Evolutionary conservation across 495 filamentous ascomycete genomes (phyloP).

Genomic region (Schizothecium vesticola): DNA sequence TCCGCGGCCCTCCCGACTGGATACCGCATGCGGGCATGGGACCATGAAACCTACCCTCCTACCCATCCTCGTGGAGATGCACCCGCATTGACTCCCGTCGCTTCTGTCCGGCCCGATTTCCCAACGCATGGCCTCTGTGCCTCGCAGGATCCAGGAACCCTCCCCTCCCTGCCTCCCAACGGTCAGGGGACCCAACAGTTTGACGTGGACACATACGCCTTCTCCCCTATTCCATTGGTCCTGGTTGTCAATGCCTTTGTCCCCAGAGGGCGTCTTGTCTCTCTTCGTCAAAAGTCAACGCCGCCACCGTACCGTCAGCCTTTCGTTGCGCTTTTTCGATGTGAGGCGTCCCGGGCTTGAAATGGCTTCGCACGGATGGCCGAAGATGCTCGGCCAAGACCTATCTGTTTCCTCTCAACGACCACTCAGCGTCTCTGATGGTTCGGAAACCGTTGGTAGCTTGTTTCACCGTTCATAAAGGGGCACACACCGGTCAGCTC

Average conservation of each 20-base stretch:
- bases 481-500: not conserved
- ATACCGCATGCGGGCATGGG: not conserved
- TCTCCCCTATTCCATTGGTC: not conserved
- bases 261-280: not conserved
- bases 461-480: not conserved
- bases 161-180: not conserved
- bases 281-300: not conserved
- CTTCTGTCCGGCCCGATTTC: not conserved
- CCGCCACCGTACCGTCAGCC: not conserved
- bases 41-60: not conserved
- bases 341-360: not conserved
- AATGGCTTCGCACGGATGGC: not conserved
- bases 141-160: not conserved
- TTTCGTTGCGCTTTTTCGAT: not conserved
- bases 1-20: not conserved
- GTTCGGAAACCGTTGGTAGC: not conserved
- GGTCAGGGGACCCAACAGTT: not conserved
- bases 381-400: not conserved
- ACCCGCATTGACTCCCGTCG: not conserved
- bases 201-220: not conserved
- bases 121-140: not conserved
- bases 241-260: not conserved
- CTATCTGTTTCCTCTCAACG: not conserved
- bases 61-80: not conserved
- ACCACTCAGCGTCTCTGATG: not conserved